phyloP scores from a whole-genome alignment of 768 basidiomycete species.

The Tricholoma flavovirens region DNA sequence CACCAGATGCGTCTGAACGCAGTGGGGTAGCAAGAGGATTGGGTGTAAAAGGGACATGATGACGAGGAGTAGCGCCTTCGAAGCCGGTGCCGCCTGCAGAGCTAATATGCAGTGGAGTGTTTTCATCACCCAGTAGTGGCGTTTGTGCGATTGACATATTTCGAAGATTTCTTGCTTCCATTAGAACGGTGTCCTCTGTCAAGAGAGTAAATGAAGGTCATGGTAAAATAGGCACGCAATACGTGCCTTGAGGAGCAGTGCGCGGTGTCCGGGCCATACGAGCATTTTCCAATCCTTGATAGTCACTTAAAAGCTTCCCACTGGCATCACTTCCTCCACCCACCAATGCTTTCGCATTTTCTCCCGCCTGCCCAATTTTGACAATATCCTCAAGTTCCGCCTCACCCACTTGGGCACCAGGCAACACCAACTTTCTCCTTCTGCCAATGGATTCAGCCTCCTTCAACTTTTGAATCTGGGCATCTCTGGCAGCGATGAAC shows the following conservation, averaged over 20 bases:
- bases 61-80: constrained; percentile 91
- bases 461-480: constrained; percentile 95
- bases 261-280: constrained; percentile 91
- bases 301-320: constrained; percentile 84
- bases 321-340: constrained; percentile 79
- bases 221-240: background rate
- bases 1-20: constrained; percentile 38
- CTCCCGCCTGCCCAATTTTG: constrained; percentile 92
- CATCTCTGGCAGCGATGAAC: constrained; percentile 94
- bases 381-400: constrained; percentile 95
- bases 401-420: constrained; percentile 90
- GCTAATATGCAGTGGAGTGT: constrained; percentile 81
- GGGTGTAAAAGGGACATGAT: constrained; percentile 86
- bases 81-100: constrained; percentile 85
- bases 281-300: constrained; percentile 84
- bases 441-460: constrained; percentile 95
- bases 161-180: constrained; percentile 91
- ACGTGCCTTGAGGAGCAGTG: constrained; percentile 89
- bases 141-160: constrained; percentile 93
- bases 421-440: constrained; percentile 77
- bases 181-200: constrained; percentile 88
- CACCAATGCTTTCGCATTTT: constrained; percentile 82
- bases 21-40: constrained; percentile 92
- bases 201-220: constrained; percentile 1
- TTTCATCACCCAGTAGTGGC: constrained; percentile 93